phyloP scores from a whole-genome alignment of 257 asterid species.

The Solanum megistacrolobum region DNA sequence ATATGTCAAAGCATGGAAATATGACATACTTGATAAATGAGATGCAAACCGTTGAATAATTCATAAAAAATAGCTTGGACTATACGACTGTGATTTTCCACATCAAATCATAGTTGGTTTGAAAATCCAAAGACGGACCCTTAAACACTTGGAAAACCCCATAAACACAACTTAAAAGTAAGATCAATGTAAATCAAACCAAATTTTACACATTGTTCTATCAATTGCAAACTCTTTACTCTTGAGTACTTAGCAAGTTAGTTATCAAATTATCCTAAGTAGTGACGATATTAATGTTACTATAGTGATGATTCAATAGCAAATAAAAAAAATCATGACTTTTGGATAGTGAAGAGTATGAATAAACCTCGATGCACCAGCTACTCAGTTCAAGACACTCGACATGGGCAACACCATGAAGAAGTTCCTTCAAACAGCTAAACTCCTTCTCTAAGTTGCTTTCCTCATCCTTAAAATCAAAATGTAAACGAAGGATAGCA shows the following conservation, averaged over 20 bases:
- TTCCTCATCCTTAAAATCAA: neutral
- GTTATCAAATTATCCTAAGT: neutral
- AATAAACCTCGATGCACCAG: neutral
- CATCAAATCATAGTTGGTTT: neutral
- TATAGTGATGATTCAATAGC: neutral
- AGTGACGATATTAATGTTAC: neutral
- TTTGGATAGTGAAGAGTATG: neutral
- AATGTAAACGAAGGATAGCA: neutral
- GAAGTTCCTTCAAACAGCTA: neutral
- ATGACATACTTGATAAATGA: neutral
- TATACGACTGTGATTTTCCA: neutral
- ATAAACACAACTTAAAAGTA: neutral
- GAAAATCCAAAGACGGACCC: neutral
- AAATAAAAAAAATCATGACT: neutral
- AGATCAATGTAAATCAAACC: neutral
- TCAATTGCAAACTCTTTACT: neutral
- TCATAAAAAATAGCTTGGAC: neutral
- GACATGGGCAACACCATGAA: neutral
- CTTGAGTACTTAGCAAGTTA: neutral
- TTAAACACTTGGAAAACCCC: neutral
- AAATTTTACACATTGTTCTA: neutral
- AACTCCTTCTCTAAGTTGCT: neutral
- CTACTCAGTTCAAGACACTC: neutral
- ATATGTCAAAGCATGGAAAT: neutral
- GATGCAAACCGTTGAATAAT: neutral